Conservation (phyloP, 2,329 filamentous ascomycete species). For the Neoascochyta sp. region DNA sequence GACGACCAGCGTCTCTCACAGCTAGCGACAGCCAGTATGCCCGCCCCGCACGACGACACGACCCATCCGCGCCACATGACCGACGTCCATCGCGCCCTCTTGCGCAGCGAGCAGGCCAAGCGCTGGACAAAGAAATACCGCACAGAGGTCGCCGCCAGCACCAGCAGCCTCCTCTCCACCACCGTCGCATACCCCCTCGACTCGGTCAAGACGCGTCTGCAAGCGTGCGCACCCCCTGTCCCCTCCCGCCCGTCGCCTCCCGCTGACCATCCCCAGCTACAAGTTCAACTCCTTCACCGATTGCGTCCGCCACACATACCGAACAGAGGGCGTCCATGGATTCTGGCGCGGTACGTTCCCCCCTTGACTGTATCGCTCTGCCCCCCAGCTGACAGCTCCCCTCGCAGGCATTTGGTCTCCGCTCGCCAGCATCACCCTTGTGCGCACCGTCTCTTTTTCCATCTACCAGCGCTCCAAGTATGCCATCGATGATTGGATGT, state of each 20-base stretch:
- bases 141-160: conserved; percentile 74
- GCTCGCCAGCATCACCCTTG: conserved; percentile 73
- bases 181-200: conserved; percentile 80
- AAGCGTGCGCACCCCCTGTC: conserved; percentile 57
- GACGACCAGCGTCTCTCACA: conserved; percentile 53
- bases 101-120: conserved; percentile 45
- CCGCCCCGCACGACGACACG: conserved; percentile 29
- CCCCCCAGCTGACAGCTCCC: conserved; percentile 7
- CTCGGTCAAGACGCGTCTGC: conserved; percentile 86
- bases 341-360: conserved; percentile 52
- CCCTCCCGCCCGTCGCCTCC: no score
- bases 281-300: conserved; percentile 70
- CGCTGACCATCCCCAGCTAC: conserved; percentile 48
- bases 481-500: conserved; percentile 66
- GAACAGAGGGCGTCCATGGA: conserved; percentile 47
- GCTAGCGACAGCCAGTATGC: conserved; percentile 47
- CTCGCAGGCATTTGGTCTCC: conserved; percentile 67
- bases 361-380: conserved; percentile 4
- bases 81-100: conserved; percentile 30
- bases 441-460: conserved; percentile 74
- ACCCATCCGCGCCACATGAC: conserved; percentile 25
- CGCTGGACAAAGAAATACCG: conserved; percentile 70
- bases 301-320: conserved; percentile 73
- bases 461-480: conserved; percentile 77
- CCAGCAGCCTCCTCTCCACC: conserved; percentile 74